Base-by-base conservation (phyloP, 2,329 filamentous ascomycete genomes). In the Fusarium sublunatum region DNA sequence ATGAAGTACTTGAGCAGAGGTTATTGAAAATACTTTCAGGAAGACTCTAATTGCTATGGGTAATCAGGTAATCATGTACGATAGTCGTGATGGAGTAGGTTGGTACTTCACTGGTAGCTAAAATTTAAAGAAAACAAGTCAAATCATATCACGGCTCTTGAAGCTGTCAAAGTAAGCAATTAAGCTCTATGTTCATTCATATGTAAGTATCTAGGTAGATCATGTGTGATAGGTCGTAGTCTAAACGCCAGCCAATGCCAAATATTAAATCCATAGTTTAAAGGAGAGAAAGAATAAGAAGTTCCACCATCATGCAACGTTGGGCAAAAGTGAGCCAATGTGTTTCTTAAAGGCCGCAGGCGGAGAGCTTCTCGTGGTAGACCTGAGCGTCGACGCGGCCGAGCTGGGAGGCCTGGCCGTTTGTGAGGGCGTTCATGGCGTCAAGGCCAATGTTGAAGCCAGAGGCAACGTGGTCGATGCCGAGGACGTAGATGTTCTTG, bases 391-490 rank as follows among this genome's bases (percentile, higher is more conserved):
- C 79, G 46, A 89, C 67, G 19, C 81, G 78, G 47, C 86, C 86
- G 34, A 87, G 74, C 43, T 74, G 64, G 10, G 73, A 74, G 12
- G 79, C 85, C 67, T 82, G 80, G 28, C 79, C 79, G 68, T 79
- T 78, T 10, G 86, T 88, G 47, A 88, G 78, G 19, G 71, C 73
- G 72, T 88, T 78, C 81, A 89, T 76, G 52, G 85, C 86, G 32
- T 67, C 70, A 54, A 84, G 74, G n/a, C 78, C 85, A 60, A 88
- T 80, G 76, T 87, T 88, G 77, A 86, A 84, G 38, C 83, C 83
- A 5, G 58, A 55, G 12, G 22, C 75, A 26, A 82, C 76, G 64
- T 80, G 79, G 74, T 88, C 86, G 54, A 88, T 77, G 55, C 82
- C 86, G 8, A 86, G 75, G 38, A 88, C 75, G 73, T 82, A 80